A percentile compares a stretch with the other conserved stretches of the same genome.
These are phyloP conservation scores for Nissolia schottii DNA, from an alignment of 306 rosid genomes.

Conservation along the genomic window DNA sequence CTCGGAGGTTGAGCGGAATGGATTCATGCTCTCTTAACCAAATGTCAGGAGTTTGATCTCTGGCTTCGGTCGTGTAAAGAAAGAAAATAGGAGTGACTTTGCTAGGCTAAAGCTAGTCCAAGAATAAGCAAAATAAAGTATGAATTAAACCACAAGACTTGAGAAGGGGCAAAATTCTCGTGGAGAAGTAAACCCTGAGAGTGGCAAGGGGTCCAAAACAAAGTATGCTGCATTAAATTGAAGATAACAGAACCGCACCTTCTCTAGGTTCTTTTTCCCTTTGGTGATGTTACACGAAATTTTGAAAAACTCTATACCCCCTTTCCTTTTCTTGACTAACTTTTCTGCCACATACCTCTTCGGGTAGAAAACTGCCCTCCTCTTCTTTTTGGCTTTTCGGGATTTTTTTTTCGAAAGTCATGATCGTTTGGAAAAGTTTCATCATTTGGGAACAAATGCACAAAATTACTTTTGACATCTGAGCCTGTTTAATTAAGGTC, in stretches of 20 bases:
- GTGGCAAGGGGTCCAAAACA: conserved; percentile 39
- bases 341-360: conserved; percentile 31
- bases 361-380: conserved; percentile 24
- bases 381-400: conserved; percentile 33
- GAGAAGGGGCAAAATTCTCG: conserved; percentile 31
- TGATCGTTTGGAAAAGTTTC: conserved; percentile 47
- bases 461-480: conserved; percentile 32
- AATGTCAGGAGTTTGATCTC: too few relatives aligned
- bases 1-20: too few relatives aligned
- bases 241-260: conserved; percentile 36
- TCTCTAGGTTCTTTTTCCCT: conserved; percentile 31
- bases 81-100: conserved; percentile 33
- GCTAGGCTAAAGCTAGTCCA: conserved; percentile 21
- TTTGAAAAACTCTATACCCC: conserved; percentile 29
- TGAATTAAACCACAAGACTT: conserved; percentile 31
- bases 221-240: conserved; percentile 40
- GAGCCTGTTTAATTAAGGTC: conserved; percentile 40
- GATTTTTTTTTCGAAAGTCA: conserved; percentile 31
- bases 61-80: too few relatives aligned
- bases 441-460: conserved; percentile 32
- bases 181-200: conserved; percentile 34
- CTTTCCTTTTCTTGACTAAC: conserved; percentile 41
- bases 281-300: conserved; percentile 19
- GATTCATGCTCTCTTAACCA: too few relatives aligned
- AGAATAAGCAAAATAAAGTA: conserved; percentile 19